A percentile compares a stretch with the other conserved stretches of the same genome.
Conservation (phyloP, 2,329 filamentous ascomycete genomes). For the Hortaea werneckii region DNA sequence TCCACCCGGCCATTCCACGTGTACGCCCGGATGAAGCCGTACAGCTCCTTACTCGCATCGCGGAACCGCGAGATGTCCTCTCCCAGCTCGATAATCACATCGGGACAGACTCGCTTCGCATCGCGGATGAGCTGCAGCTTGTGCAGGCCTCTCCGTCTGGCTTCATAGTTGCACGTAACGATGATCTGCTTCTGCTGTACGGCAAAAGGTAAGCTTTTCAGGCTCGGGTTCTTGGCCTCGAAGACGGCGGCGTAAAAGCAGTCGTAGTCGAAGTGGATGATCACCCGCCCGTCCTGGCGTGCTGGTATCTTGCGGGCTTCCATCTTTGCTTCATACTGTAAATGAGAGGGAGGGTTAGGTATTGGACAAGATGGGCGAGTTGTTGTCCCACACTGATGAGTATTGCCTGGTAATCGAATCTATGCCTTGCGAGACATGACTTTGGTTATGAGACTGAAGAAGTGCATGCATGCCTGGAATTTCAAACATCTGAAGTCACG, state of each 20-base stretch:
- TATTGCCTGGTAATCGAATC: too few relatives aligned
- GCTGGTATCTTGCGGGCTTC: conserved; percentile 12
- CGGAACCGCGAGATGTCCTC: conserved; percentile 81
- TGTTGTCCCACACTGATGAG: too few relatives aligned
- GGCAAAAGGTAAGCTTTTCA: conserved; percentile 66
- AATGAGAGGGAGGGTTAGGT: background rate
- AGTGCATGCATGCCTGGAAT: too few relatives aligned
- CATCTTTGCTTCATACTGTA: conserved; percentile 12
- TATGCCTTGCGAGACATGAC: too few relatives aligned
- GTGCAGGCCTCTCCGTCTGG: conserved; percentile 56
- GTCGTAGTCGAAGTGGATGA: conserved; percentile 80
- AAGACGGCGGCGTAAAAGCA: conserved; percentile 93
- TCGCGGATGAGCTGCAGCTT: conserved; percentile 83
- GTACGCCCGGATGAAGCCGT: conserved; percentile 58
- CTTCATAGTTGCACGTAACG: conserved; percentile 90
- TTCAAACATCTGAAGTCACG: too few relatives aligned
- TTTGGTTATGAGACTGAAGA: too few relatives aligned
- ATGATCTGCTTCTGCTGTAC: conserved; percentile 88
- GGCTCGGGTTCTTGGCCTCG: conserved; percentile 64
- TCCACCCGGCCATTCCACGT: conserved; percentile 74
- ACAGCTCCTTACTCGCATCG: conserved; percentile 73
- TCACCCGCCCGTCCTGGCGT: conserved; percentile 55
- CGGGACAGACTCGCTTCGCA: conserved; percentile 68
- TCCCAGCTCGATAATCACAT: conserved; percentile 74
- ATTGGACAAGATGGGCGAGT: too few relatives aligned